phyloP scores from a whole-genome alignment of 805 yeast genomes.

The Candida gorgasii region DNA sequence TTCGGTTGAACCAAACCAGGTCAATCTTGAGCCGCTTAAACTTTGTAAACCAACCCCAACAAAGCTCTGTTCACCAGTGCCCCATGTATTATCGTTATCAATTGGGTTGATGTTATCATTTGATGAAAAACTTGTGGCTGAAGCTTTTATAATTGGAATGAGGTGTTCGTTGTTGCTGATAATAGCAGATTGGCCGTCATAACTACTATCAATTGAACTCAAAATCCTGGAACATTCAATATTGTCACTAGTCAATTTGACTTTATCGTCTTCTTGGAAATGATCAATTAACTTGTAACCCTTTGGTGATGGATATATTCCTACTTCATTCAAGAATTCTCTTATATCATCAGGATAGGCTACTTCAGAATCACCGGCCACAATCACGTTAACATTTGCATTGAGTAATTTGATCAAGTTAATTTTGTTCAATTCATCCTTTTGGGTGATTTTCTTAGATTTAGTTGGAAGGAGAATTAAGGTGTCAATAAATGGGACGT shows the following conservation, averaged over 20 bases:
- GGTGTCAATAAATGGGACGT: constrained; percentile 9
- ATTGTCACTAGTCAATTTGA: constrained; percentile 30
- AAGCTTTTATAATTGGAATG: constrained; percentile 68
- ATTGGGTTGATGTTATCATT: constrained; percentile 45
- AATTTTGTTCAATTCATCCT: constrained; percentile 29
- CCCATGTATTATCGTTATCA: constrained; percentile 60
- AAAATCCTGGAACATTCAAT: constrained; percentile 25
- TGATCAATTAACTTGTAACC: constrained; percentile 66
- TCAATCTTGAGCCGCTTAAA: constrained; percentile 70
- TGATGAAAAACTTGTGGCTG: constrained; percentile 61
- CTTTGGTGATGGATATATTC: constrained; percentile 81
- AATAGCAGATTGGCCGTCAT: constrained; percentile 65
- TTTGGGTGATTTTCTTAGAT: constrained; percentile 33
- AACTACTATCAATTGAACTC: constrained; percentile 17
- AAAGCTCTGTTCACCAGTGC: constrained; percentile 76
- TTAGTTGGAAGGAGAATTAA: constrained; percentile 35
- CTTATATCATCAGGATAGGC: constrained; percentile 49
- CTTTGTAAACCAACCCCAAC: constrained; percentile 79
- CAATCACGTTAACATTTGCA: constrained; percentile 62
- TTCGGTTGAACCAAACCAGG: constrained; percentile 76
- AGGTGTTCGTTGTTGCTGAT: constrained; percentile 67
- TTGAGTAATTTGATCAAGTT: constrained; percentile 59
- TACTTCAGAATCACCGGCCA: constrained; percentile 50
- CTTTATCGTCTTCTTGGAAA: constrained; percentile 42
- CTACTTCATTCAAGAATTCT: constrained; percentile 72